These are phyloP conservation scores for Fraxinus pennsylvanica DNA, from an alignment of 257 asterid genomes.

Conservation along the genomic window DNA sequence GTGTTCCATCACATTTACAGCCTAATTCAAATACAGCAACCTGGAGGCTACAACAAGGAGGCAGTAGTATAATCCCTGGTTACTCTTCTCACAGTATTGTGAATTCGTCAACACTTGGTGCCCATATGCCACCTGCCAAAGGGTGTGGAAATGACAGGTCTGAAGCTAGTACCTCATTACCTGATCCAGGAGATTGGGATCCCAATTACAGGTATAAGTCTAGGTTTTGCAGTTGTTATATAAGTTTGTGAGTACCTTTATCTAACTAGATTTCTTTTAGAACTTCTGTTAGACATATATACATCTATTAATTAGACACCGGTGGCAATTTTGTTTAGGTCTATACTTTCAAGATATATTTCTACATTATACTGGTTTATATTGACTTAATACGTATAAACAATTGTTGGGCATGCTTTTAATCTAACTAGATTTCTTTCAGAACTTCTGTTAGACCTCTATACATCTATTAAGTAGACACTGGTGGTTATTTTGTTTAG, in stretches of 20 bases:
- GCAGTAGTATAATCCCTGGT: constrained; percentile 51
- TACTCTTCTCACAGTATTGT: constrained; percentile 47
- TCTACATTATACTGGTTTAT: not conserved
- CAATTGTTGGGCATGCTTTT: not conserved
- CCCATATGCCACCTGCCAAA: constrained; percentile 48
- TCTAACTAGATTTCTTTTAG: constrained; percentile 10
- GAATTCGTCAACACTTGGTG: constrained; percentile 36
- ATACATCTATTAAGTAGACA: not conserved
- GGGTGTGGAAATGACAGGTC: constrained; percentile 55
- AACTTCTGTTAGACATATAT: not conserved
- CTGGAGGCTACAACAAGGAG: constrained; percentile 75
- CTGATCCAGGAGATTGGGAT: constrained; percentile 99
- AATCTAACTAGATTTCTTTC: constrained; percentile 11
- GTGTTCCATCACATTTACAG: constrained; percentile 61
- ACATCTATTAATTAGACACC: not conserved
- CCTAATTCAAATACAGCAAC: constrained; percentile 48
- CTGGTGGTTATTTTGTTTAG: not conserved
- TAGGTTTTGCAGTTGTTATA: constrained; percentile 19
- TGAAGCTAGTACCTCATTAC: constrained; percentile 72
- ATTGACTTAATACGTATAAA: not conserved
- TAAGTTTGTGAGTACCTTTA: not conserved
- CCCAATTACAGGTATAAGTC: constrained; percentile 87
- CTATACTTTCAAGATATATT: too few species aligned
- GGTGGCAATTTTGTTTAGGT: not conserved
- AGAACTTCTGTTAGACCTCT: not conserved